Conservation (phyloP, 768 basidiomycete genomes). For the Trametes elegans region DNA sequence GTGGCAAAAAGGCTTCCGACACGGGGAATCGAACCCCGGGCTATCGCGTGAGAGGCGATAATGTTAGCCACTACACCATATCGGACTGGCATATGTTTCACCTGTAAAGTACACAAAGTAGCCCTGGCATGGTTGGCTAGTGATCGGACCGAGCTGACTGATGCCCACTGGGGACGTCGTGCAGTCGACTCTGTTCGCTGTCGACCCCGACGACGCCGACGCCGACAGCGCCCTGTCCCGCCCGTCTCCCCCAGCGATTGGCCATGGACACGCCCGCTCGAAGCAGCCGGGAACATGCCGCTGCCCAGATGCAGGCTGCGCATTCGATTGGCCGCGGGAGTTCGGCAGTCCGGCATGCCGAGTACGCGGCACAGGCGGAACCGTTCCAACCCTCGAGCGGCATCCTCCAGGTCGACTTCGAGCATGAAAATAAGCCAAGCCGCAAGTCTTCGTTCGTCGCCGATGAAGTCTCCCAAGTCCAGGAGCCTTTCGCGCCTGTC, state of each 20-base stretch:
- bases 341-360: slow-evolving; percentile 21
- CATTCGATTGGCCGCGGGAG: slow-evolving; percentile 11
- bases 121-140: no score
- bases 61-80: slow-evolving; percentile 23
- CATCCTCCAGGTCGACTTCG: slow-evolving; percentile 11
- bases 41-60: slow-evolving; percentile 24
- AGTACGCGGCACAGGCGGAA: slow-evolving; percentile 7
- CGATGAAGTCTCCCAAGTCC: neutral
- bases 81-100: slow-evolving; percentile 1
- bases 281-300: slow-evolving; percentile 14
- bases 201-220: slow-evolving; percentile 14
- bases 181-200: neutral
- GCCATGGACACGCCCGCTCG: slow-evolving; percentile 10
- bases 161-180: neutral
- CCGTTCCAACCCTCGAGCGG: slow-evolving; percentile 13
- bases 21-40: slow-evolving; percentile 24
- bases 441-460: slow-evolving; percentile 17
- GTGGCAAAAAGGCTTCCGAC: slow-evolving; percentile 14
- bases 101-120: no score
- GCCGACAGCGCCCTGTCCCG: neutral
- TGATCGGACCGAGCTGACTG: slow-evolving; percentile 1
- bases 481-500: neutral
- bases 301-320: slow-evolving; percentile 10
- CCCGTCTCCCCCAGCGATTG: neutral
- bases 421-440: slow-evolving; percentile 6